Percentiles rank a stretch among this genome's conserved stretches.
Evolutionary conservation across 2,329 filamentous ascomycete genomes (phyloP).

Genomic region (Rutstroemia sp.): DNA sequence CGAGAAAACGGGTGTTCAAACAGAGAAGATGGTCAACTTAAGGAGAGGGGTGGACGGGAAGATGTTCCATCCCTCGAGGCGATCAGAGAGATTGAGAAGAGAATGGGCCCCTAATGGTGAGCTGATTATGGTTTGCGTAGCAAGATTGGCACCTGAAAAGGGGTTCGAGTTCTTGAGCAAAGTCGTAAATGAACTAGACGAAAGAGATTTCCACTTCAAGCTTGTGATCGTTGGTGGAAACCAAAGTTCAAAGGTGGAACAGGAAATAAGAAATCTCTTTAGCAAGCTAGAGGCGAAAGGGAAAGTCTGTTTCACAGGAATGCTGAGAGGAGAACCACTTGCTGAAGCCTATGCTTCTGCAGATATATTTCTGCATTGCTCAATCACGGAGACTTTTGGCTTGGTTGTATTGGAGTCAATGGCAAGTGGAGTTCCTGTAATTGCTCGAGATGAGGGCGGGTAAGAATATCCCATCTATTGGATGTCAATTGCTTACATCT

Average conservation of each 20-base stretch:
- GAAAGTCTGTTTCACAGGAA: constrained; percentile 59
- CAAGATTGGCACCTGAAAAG: constrained; percentile 62
- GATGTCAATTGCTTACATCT: background rate
- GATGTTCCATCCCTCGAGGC: constrained; percentile 48
- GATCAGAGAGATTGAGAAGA: constrained; percentile 44
- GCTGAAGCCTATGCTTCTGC: constrained; percentile 61
- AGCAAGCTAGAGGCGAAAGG: constrained; percentile 38
- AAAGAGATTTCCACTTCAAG: constrained; percentile 50
- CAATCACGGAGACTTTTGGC: constrained; percentile 63
- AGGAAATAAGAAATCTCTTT: constrained; percentile 55
- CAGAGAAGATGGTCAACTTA: constrained; percentile 50
- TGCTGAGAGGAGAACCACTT: constrained; percentile 52
- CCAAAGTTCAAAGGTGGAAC: constrained; percentile 53
- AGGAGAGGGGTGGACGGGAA: constrained; percentile 59
- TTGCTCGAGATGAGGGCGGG: constrained; percentile 60
- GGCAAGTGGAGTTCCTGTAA: constrained; percentile 62
- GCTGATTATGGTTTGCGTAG: constrained; percentile 58
- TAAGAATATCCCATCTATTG: background rate
- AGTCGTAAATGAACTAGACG: constrained; percentile 46
- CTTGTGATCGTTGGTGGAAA: constrained; percentile 63
- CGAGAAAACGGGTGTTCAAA: constrained; percentile 46
- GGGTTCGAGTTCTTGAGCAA: constrained; percentile 61
- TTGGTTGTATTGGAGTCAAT: constrained; percentile 64
- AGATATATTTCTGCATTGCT: constrained; percentile 66
- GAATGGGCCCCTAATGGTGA: constrained; percentile 54